phyloP scores from a whole-genome alignment of 768 basidiomycete species.

The Rhizopogon salebrosus region DNA sequence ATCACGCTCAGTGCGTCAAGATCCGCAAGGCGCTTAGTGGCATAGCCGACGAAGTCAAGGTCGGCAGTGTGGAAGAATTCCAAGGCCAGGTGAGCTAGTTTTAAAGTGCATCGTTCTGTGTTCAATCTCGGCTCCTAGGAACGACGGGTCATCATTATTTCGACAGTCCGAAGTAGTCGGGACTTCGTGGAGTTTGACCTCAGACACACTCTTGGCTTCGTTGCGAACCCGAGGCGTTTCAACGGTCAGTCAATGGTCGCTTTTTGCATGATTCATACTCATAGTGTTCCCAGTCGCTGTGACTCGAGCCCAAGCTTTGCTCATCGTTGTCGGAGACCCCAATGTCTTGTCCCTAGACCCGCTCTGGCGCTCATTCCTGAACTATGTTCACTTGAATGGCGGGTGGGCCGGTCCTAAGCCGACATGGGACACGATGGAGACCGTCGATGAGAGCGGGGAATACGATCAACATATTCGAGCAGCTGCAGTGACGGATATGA shows the following conservation, averaged over 20 bases:
- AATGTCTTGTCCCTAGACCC: constrained; percentile 56
- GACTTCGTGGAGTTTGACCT: constrained; percentile 23
- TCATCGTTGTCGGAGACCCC: constrained; percentile 58
- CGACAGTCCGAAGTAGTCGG: constrained; percentile 33
- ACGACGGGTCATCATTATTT: constrained; percentile 34
- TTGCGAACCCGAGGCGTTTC: constrained; percentile 30
- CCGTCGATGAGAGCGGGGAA: constrained; percentile 32
- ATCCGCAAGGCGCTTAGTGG: constrained; percentile 34
- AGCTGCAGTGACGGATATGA: constrained; percentile 35
- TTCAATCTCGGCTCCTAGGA: constrained; percentile 18
- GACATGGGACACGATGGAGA: constrained; percentile 12
- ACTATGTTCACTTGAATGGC: constrained; percentile 46
- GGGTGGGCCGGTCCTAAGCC: constrained; percentile 38
- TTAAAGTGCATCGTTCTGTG: background rate
- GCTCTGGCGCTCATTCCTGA: constrained; percentile 56
- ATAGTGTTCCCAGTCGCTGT: constrained; percentile 41
- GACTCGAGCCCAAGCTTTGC: constrained; percentile 55
- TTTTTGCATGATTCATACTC: background rate
- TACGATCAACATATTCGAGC: constrained; percentile 34
- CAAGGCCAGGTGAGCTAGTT: constrained; percentile 46
- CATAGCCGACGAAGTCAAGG: constrained; percentile 38
- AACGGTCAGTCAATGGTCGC: constrained; percentile 26
- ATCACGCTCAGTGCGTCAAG: constrained; percentile 53
- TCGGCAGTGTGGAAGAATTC: constrained; percentile 64
- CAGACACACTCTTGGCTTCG: constrained; percentile 30